A percentile compares a stretch with the other conserved stretches of the same genome.
Conservation (phyloP, 495 filamentous ascomycete genomes). For the Lasiosphaeria hispida region DNA sequence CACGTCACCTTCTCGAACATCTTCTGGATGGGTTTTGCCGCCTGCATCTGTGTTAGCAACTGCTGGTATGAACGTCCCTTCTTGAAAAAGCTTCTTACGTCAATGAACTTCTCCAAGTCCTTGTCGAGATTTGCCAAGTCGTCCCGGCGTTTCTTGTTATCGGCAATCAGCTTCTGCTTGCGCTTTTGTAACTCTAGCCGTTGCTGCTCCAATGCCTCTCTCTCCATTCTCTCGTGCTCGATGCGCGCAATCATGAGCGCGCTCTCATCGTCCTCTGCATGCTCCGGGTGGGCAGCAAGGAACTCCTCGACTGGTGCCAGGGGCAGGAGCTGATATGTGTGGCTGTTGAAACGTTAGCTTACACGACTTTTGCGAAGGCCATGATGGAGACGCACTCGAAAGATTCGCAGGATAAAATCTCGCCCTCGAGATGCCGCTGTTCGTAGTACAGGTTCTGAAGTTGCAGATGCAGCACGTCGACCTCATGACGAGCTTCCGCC, state of each 20-base stretch:
- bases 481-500: slow-evolving; percentile 82
- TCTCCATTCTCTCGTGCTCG: slow-evolving; percentile 82
- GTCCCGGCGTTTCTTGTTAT: slow-evolving; percentile 94
- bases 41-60: slow-evolving; percentile 41
- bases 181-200: slow-evolving; percentile 82
- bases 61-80: neutral
- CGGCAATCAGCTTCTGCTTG: slow-evolving; percentile 87
- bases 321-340: slow-evolving; percentile 82
- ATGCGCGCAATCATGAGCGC: slow-evolving; percentile 88
- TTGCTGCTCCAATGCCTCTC: slow-evolving; percentile 82
- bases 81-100: slow-evolving; percentile 44
- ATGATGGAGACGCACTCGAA: slow-evolving; percentile 69
- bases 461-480: slow-evolving; percentile 86
- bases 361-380: neutral
- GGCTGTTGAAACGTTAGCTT: slow-evolving; percentile 48
- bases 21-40: slow-evolving; percentile 80
- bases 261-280: slow-evolving; percentile 65
- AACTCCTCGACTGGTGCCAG: slow-evolving; percentile 83
- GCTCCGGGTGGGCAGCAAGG: slow-evolving; percentile 72
- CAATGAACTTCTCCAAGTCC: slow-evolving; percentile 88
- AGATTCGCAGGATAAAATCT: slow-evolving; percentile 85
- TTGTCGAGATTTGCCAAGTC: slow-evolving; percentile 85
- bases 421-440: slow-evolving; percentile 81
- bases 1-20: slow-evolving; percentile 71
- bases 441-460: slow-evolving; percentile 97